Conservation (phyloP, 23 red algal genomes). For the Pyropia haitanensis region DNA sequence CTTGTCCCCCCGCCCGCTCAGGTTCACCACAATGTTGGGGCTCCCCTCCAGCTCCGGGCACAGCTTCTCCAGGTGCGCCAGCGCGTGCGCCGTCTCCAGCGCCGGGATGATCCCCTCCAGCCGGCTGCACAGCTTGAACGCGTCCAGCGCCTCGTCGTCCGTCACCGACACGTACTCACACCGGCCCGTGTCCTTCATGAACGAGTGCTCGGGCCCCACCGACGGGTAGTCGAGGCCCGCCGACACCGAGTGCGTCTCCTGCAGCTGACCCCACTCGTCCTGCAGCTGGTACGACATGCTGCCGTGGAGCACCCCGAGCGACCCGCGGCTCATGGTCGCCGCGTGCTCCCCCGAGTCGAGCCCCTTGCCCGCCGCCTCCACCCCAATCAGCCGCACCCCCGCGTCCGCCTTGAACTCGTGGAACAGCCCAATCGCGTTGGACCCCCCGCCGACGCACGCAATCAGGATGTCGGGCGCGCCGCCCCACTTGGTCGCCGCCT, state of each 20-base stretch:
- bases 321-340: constrained; percentile 82
- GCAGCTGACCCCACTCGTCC: constrained; percentile 65
- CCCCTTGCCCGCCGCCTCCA: constrained; percentile 94
- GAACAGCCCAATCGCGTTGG: constrained; percentile 98
- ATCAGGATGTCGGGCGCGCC: constrained; percentile 81
- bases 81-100: constrained; percentile 89
- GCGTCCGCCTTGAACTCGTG: constrained; percentile 67
- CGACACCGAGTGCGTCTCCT: constrained; percentile 89
- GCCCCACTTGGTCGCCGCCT: constrained; percentile 70
- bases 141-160: constrained; percentile 91
- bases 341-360: constrained; percentile 66
- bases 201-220: constrained; percentile 93
- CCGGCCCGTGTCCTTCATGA: constrained; percentile 69
- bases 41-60: constrained; percentile 57
- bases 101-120: constrained; percentile 97
- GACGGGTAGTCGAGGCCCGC: constrained; percentile 96
- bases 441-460: constrained; percentile 98
- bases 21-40: constrained; percentile 76
- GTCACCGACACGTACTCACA: constrained; percentile 79
- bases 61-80: constrained; percentile 74
- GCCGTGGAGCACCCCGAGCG: constrained; percentile 86
- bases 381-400: constrained; percentile 78
- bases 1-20: constrained; percentile 89
- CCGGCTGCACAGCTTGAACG: constrained; percentile 66
- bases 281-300: constrained; percentile 96